phyloP scores from a whole-genome alignment of 2,329 filamentous ascomycete species.

The Fusarium mangiferae region DNA sequence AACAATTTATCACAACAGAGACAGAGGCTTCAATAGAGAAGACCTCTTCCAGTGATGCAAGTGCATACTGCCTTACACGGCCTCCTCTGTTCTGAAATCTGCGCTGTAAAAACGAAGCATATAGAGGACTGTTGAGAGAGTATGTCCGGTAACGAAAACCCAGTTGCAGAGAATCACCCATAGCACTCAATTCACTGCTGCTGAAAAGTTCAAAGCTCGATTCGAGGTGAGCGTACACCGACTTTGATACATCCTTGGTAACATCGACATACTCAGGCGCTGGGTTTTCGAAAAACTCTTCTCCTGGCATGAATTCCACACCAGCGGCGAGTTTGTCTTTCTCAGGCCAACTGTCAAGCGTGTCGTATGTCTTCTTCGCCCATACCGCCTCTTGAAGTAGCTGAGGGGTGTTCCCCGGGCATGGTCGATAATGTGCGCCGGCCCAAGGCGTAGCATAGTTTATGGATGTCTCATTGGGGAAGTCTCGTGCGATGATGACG shows the following conservation, averaged over 20 bases:
- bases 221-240: neutral
- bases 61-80: neutral
- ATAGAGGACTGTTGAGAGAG: neutral
- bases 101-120: neutral
- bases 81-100: neutral
- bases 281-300: neutral
- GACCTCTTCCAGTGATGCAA: neutral
- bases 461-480: neutral
- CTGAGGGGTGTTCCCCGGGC: neutral
- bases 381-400: neutral
- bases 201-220: neutral
- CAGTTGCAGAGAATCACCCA: neutral
- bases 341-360: neutral
- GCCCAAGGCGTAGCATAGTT: slow-evolving; percentile 15
- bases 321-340: neutral
- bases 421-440: slow-evolving; percentile 3
- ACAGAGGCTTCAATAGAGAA: neutral
- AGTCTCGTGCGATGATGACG: neutral
- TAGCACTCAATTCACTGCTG: neutral
- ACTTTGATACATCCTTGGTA: neutral
- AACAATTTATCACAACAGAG: neutral
- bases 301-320: neutral
- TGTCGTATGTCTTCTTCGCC: neutral
- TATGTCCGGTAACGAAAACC: slow-evolving; percentile 3
- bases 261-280: neutral